Conservation (phyloP, 257 asterid genomes). For the Leonotis leonurus region DNA sequence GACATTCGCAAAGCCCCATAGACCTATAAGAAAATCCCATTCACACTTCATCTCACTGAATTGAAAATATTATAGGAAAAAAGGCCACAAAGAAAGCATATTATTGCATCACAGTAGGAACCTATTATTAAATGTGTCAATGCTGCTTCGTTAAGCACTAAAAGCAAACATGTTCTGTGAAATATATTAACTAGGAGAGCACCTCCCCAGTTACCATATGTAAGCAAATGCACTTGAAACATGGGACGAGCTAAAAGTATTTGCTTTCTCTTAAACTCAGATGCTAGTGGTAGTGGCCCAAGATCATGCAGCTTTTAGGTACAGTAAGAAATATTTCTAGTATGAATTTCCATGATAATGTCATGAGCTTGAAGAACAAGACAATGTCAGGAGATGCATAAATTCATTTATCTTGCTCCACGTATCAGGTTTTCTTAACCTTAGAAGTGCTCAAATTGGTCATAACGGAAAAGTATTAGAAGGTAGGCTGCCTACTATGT, state of each 20-base stretch:
- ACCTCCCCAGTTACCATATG: conserved; percentile 1
- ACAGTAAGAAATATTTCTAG: neutral
- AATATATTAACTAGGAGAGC: neutral
- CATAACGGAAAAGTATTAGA: neutral
- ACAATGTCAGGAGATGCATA: neutral
- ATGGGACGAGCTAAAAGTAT: neutral
- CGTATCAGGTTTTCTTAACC: neutral
- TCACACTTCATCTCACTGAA: conserved; percentile 26
- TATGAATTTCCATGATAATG: neutral
- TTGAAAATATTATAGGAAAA: conserved; percentile 15
- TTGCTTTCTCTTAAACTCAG: neutral
- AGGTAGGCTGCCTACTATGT: neutral
- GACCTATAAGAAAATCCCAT: conserved; percentile 42
- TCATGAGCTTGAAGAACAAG: neutral
- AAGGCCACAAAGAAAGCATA: conserved; percentile 5
- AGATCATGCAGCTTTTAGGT: neutral
- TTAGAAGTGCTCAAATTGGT: neutral
- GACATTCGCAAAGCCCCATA: conserved; percentile 92
- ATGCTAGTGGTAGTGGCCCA: neutral
- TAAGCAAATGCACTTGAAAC: conserved; percentile 1
- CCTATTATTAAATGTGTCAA: neutral
- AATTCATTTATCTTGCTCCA: neutral
- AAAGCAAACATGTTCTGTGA: neutral
- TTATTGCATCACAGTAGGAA: conserved; percentile 1
- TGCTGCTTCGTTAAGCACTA: neutral